Base-by-base conservation (phyloP, 2,329 filamentous ascomycete genomes). In the Phialophora tarda region DNA sequence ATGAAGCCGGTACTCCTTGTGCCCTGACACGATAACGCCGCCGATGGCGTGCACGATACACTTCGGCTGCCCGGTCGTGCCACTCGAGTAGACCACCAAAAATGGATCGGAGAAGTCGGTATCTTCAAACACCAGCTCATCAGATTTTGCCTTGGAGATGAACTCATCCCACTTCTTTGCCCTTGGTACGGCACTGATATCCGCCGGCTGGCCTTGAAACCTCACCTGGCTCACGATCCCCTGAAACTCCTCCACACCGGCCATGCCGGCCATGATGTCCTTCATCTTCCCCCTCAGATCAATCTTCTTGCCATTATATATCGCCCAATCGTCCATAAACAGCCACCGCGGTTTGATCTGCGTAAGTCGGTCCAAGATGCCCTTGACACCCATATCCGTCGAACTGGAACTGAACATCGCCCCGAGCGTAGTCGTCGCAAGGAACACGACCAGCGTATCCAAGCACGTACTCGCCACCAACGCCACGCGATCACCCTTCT, bases 371-470 rank as follows among this genome's bases (percentile, higher is more conserved):
- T 95, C 91, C 71, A 96, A 73, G 21, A 96, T 85, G 0, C 91
- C 92, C 69, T 89, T 88, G 14, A 89, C 88, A 0, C 92, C 92
- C 89, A 95, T 95, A 77, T 96, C 92, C 0, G 92, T 94, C 7
- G 88, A 91, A 61, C 86, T 89, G 56, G 86, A 90, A 71, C 87
- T 91, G 75, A 95, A 95, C 0, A 96, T 76, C 0, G 83, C 92
- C 0, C 92, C 92, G 1, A 95, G 73, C 76, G 89, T 88, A 0
- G 85, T 85, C 0, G 87, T 84, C 0, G 90, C 91, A 65, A 92
- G 80, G 74, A 91, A 90, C 1, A 92, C 85, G 1, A 88, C 81
- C 63, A 93, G 79, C 0, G 91, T 93, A 75, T 93, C 89, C 41
- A 92, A 82, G 47, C 88, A 89, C 71, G 94, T 93, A 26, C 88